Percentiles rank a stretch among this genome's conserved stretches.
phyloP scores from a whole-genome alignment of 2,329 filamentous ascomycete genomes.

The Aspergillus japonicus region DNA sequence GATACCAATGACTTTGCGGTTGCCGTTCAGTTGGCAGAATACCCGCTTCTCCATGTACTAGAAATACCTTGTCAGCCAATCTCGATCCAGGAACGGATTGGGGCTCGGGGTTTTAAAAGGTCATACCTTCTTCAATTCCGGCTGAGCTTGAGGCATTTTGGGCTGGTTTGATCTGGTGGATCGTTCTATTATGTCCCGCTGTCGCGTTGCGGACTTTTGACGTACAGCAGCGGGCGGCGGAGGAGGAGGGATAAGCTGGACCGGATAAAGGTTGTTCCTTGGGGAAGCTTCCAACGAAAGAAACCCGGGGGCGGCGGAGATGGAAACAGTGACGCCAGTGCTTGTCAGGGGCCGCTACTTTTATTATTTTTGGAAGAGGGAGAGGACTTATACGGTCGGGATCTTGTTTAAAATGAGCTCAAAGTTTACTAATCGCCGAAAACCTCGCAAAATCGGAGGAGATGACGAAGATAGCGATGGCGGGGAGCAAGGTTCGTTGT shows the following conservation, averaged over 20 bases:
- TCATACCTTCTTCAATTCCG: conserved; percentile 93
- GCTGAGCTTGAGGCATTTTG: conserved; percentile 97
- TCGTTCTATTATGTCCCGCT: conserved; percentile 25
- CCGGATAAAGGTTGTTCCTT: conserved; percentile 39
- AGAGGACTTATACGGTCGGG: background rate
- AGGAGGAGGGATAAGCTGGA: conserved; percentile 22
- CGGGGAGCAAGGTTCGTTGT: conserved; percentile 43
- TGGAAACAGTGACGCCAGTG: background rate
- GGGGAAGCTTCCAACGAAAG: conserved; percentile 22
- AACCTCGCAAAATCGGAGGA: conserved; percentile 74
- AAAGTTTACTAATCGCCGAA: conserved; percentile 57
- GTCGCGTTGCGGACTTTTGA: conserved; percentile 30
- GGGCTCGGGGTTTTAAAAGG: background rate
- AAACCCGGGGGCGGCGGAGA: conserved; percentile 6
- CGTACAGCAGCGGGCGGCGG: conserved; percentile 16
- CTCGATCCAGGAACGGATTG: background rate
- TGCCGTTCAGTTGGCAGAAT: conserved; percentile 96
- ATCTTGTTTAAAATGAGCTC: conserved; percentile 53
- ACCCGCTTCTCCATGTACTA: conserved; percentile 99
- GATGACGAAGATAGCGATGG: conserved; percentile 58
- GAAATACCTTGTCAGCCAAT: background rate
- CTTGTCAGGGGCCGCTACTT: too few species aligned
- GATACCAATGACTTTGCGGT: conserved; percentile 92
- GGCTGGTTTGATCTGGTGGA: conserved; percentile 20
- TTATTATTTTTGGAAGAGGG: background rate